These are phyloP conservation scores for Carallia pectinifolia DNA, from an alignment of 345 rosid species.

Conservation along the genomic window DNA sequence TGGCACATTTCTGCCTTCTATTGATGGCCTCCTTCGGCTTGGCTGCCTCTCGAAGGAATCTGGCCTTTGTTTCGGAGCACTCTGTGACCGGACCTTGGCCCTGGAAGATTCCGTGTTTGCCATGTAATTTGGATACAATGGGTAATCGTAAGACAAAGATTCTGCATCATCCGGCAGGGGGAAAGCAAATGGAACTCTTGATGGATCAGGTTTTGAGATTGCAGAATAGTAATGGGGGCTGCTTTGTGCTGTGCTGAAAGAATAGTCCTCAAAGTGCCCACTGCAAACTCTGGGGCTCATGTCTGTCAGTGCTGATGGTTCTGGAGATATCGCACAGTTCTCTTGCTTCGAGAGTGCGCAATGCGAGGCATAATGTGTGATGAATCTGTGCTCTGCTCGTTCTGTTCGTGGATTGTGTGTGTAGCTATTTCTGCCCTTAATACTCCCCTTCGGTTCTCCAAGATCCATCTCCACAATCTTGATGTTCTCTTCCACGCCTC, in stretches of 20 bases:
- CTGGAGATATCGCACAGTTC: slow-evolving; percentile 44
- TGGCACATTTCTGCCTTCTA: slow-evolving; percentile 76
- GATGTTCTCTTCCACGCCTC: slow-evolving; percentile 61
- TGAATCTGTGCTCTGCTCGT: slow-evolving; percentile 35
- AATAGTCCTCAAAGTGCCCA: slow-evolving; percentile 71
- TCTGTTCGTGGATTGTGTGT: slow-evolving; percentile 36
- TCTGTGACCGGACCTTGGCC: slow-evolving; percentile 25
- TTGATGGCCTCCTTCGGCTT: slow-evolving; percentile 55
- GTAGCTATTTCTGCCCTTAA: slow-evolving; percentile 46
- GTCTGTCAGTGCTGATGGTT: slow-evolving; percentile 63
- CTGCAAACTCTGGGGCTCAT: slow-evolving; percentile 74
- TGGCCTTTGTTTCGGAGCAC: slow-evolving; percentile 23
- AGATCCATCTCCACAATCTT: slow-evolving; percentile 85
- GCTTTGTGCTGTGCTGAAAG: slow-evolving; percentile 59
- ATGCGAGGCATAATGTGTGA: slow-evolving; percentile 23
- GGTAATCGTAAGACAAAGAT: slow-evolving; percentile 41
- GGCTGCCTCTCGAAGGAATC: slow-evolving; percentile 60
- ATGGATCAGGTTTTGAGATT: slow-evolving; percentile 57
- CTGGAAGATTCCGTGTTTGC: slow-evolving; percentile 28
- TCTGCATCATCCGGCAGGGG: slow-evolving; percentile 42
- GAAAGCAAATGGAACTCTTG: slow-evolving; percentile 35
- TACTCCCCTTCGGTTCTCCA: slow-evolving; percentile 38
- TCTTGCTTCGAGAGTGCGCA: slow-evolving; percentile 26
- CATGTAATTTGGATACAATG: slow-evolving; percentile 14
- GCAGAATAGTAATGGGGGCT: slow-evolving; percentile 69